A percentile compares a stretch with the other conserved stretches of the same genome.
phyloP scores from a whole-genome alignment of 305 asterid species.

The Caryopteris hybrid region DNA sequence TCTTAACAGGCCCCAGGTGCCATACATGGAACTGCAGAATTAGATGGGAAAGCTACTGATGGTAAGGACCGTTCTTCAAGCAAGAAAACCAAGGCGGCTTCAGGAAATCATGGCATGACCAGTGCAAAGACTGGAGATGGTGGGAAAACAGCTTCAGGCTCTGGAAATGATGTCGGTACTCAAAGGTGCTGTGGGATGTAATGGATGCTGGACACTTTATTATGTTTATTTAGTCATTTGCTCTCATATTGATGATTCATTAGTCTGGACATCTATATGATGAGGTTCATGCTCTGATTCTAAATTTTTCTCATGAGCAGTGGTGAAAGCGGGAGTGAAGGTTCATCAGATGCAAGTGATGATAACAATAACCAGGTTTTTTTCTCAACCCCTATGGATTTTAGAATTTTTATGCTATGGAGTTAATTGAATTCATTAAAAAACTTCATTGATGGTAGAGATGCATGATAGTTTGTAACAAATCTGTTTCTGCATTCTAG shows the following conservation, averaged over 20 bases:
- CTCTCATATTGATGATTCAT: not conserved
- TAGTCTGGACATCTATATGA: slow-evolving; percentile 1
- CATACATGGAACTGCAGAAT: slow-evolving; percentile 47
- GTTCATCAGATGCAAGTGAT: slow-evolving; percentile 82
- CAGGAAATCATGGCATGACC: slow-evolving; percentile 39
- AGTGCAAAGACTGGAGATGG: slow-evolving; percentile 55
- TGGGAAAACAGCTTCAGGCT: slow-evolving; percentile 72
- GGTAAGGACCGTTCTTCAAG: slow-evolving; percentile 51
- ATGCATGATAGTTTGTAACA: slow-evolving; percentile 3
- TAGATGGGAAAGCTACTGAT: slow-evolving; percentile 56
- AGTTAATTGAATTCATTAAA: not conserved
- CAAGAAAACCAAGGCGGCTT: slow-evolving; percentile 50
- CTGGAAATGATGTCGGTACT: slow-evolving; percentile 86
- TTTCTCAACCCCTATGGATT: not conserved
- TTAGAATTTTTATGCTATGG: not conserved
- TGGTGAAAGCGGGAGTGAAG: slow-evolving; percentile 89
- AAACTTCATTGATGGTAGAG: not conserved
- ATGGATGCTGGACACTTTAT: not conserved
- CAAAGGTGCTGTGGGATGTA: slow-evolving; percentile 49
- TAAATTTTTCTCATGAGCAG: slow-evolving; percentile 41
- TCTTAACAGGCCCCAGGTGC: slow-evolving; percentile 31
- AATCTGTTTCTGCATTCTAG: slow-evolving; percentile 31
- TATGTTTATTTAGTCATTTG: not conserved
- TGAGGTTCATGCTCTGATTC: slow-evolving; percentile 27
- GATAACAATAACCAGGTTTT: slow-evolving; percentile 62